Base-by-base conservation (phyloP, 768 basidiomycete species). In the Phlegmacium glaucopus region DNA sequence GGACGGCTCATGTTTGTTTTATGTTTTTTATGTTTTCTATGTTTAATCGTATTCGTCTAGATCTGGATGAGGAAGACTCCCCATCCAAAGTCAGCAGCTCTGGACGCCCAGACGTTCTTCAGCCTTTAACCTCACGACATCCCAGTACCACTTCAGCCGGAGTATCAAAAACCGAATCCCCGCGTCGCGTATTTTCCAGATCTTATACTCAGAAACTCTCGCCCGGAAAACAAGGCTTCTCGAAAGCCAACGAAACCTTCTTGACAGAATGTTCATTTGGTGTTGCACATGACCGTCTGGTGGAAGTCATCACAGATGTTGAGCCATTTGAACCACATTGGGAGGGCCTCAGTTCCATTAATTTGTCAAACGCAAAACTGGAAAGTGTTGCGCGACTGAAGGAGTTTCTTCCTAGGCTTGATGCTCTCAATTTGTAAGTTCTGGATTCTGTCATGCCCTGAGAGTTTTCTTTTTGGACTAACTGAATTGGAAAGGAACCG, bases 221-320 rank as follows among this genome's bases (percentile, higher is more conserved):
- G 62, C 60, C 45, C 49, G 53, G 48, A 56, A 65, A 53, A 59
- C 63, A 51, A 59, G 61, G 54, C 55, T 59, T 48, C 57, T 57
- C 55, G 9, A 70, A 61, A 43, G 61, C 64, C 18, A 72, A 75
- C 53, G 74, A 62, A 36, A 78, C 78, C 5, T 78, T 95, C 71
- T 72, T 98, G 53, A 98, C 95, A 9, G 94, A 98, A 61, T 97
- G 94, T 61, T 97, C 94, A 35, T 99, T 99, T 62, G 92, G 82
- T 12, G 84, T 97, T 37, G 80, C 93, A n/a, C 90, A 91, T 58
- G 95, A 97, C 62, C 79, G 81, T 38, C 79, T 99, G 5, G 87
- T 98, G 2, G 82, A 90, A 63, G 83, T 90, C 57, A 91, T 99
- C 60, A 97, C 94, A 36, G 94, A 97, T 58, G 82, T 94, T 10